Evolutionary conservation across 768 basidiomycete species (phyloP).

Genomic region (Chiua virens): DNA sequence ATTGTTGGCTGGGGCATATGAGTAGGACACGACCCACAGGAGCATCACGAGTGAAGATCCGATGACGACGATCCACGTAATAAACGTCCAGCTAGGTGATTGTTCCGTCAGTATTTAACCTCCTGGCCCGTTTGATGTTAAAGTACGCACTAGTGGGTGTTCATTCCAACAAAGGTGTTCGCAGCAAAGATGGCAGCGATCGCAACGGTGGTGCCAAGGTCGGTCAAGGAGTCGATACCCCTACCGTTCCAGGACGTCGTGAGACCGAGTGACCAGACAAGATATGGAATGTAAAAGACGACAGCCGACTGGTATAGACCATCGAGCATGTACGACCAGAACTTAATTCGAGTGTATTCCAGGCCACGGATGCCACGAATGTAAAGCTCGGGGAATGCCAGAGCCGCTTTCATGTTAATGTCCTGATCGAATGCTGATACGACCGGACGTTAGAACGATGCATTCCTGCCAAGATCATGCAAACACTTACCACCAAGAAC

Average conservation of each 20-base stretch:
- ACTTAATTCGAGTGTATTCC: conserved; percentile 89
- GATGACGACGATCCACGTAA: conserved; percentile 80
- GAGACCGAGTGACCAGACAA: conserved; percentile 64
- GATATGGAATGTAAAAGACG: conserved; percentile 84
- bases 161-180: conserved; percentile 87
- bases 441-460: conserved; percentile 6
- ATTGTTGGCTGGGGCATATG: conserved; percentile 67
- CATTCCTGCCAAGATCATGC: not conserved
- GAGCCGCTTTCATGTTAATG: conserved; percentile 81
- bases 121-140: conserved; percentile 3
- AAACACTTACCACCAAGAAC: conserved; percentile 72
- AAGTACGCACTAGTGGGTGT: conserved; percentile 79
- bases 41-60: conserved; percentile 82
- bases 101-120: conserved; percentile 2
- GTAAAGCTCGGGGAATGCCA: conserved; percentile 96
- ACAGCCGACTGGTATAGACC: conserved; percentile 91
- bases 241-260: conserved; percentile 76
- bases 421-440: conserved; percentile 86
- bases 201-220: conserved; percentile 91
- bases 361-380: conserved; percentile 90
- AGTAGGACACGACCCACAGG: conserved; percentile 88
- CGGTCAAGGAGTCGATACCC: conserved; percentile 75
- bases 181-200: conserved; percentile 86
- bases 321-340: conserved; percentile 95
- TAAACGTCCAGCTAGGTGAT: conserved; percentile 68